These are phyloP conservation scores for Curvularia verruculosa DNA, from an alignment of 2,329 filamentous ascomycete genomes.

Conservation along the genomic window DNA sequence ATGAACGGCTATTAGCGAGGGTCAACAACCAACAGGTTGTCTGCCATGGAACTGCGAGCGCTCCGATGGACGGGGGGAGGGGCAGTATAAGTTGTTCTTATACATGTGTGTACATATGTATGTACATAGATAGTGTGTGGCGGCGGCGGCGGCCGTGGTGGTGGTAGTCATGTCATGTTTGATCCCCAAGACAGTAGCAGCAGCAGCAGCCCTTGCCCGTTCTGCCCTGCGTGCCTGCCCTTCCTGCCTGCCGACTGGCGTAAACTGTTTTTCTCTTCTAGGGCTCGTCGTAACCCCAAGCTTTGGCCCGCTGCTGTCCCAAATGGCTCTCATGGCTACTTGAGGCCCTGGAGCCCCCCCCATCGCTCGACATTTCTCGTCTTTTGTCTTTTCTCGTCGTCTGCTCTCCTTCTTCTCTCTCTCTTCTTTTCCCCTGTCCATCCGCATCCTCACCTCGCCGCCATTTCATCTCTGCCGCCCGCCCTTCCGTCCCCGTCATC, in stretches of 20 bases:
- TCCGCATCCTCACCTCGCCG: constrained; percentile 22
- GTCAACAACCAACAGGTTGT: too few relatives aligned
- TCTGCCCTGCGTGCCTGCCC: too few relatives aligned
- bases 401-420: constrained; percentile 20
- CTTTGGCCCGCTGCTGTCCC: constrained; percentile 42
- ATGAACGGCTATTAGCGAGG: too few relatives aligned
- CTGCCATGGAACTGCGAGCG: background rate
- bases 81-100: too few relatives aligned
- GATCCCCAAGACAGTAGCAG: constrained; percentile 21
- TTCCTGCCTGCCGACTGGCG: too few relatives aligned
- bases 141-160: too few relatives aligned
- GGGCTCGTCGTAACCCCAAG: constrained; percentile 44
- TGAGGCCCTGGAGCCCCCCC: constrained; percentile 29
- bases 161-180: constrained; percentile 9
- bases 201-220: constrained; percentile 8
- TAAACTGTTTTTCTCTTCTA: constrained; percentile 40
- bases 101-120: too few relatives aligned
- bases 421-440: constrained; percentile 24
- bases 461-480: constrained; percentile 36
- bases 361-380: constrained; percentile 24
- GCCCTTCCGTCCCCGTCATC: constrained; percentile 37
- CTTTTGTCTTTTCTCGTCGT: constrained; percentile 29
- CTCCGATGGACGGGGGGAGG: background rate
- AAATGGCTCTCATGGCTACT: constrained; percentile 41
- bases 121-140: too few relatives aligned